Evolutionary conservation across 2,329 filamentous ascomycete species (phyloP), one percentile per base, ranked within the genome.

Genomic region (Paecilomyces dactylethromorphus): DNA sequence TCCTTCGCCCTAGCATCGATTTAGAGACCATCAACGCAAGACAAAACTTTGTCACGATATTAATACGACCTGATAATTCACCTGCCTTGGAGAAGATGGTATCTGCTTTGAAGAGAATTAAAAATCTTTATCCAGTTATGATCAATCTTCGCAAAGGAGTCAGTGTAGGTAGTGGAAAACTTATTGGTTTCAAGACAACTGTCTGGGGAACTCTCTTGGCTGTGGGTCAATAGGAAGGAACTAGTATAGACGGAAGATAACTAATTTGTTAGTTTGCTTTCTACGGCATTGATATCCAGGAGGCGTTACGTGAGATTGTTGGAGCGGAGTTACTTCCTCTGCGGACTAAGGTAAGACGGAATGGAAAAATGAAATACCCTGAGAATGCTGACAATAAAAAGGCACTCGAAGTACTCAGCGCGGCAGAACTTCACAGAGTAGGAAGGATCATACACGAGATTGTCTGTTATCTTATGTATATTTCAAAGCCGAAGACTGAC

Each of bases 1-100:
- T 99, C 64, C 77, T 97, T 7, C 86, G 89, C 0, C 94, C 94
- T 22, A 90, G 86, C 31, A 78, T 87, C 26, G 83, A 94, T 60
- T 69, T 90, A 0, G 72, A 79, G 0, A 67, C 87, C 4, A 94
- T 99, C 63, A 77, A 80, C 2, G 84, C 89, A 68, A 85, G 93
- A 26, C 87, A 96, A 58, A 78, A 82, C 22, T 86, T 88, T 1
- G 87, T 96, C 56, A 76, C 80, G 3, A 77, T 86, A 1, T 82
- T 97, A 29, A 73, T 90, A 1, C 81, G 81, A 4, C 82, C 87
- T 0, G 87, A 90, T 3, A 96, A 96, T 68, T 70, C 78, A 3
- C 77, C 82, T 2, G 69, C 76, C 0, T 66, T 90, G 6, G 75
- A 80, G 0, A 78, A 78, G 6, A 78, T 94, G 2, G 78, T 79